These are phyloP conservation scores for Zoysia pacifica DNA, from an alignment of 176 grass and related monocot species.

Conservation along the genomic window DNA sequence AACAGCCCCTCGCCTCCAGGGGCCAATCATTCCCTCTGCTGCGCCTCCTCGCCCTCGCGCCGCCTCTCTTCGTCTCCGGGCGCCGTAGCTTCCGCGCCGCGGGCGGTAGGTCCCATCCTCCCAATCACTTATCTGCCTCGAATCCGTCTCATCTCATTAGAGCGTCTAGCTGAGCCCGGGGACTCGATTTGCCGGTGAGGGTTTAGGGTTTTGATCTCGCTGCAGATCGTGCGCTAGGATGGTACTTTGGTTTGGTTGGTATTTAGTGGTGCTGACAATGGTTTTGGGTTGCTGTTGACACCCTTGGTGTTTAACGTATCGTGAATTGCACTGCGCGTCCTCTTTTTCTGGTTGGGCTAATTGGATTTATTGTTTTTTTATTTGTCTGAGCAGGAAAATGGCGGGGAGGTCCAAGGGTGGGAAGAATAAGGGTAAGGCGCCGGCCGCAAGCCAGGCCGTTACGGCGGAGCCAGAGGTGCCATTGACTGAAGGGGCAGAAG, in stretches of 20 bases:
- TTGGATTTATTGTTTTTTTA: slow-evolving; percentile 28
- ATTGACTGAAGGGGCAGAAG: slow-evolving; percentile 19
- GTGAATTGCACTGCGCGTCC: background rate
- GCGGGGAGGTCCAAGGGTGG: slow-evolving; percentile 88
- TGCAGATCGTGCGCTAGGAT: slow-evolving; percentile 25
- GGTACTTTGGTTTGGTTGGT: background rate
- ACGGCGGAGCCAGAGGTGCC: slow-evolving; percentile 38
- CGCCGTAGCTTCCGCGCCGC: slow-evolving; percentile 45
- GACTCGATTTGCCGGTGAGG: slow-evolving; percentile 19
- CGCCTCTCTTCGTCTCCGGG: slow-evolving; percentile 39
- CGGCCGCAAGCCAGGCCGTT: slow-evolving; percentile 18
- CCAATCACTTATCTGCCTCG: background rate
- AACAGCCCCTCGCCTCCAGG: slow-evolving; percentile 42
- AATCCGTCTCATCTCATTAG: background rate
- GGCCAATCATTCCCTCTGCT: slow-evolving; percentile 43
- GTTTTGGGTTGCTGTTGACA: background rate
- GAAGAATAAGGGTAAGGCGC: slow-evolving; percentile 68
- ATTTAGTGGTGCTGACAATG: background rate
- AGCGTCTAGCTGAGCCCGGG: background rate
- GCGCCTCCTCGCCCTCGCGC: slow-evolving; percentile 43
- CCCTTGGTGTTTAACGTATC: background rate
- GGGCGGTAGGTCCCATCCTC: slow-evolving; percentile 28
- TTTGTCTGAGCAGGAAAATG: slow-evolving; percentile 56
- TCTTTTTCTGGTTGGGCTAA: background rate
- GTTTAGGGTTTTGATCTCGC: slow-evolving; percentile 59